phyloP scores from a whole-genome alignment of 257 asterid species.

The Linaria vulgaris region DNA sequence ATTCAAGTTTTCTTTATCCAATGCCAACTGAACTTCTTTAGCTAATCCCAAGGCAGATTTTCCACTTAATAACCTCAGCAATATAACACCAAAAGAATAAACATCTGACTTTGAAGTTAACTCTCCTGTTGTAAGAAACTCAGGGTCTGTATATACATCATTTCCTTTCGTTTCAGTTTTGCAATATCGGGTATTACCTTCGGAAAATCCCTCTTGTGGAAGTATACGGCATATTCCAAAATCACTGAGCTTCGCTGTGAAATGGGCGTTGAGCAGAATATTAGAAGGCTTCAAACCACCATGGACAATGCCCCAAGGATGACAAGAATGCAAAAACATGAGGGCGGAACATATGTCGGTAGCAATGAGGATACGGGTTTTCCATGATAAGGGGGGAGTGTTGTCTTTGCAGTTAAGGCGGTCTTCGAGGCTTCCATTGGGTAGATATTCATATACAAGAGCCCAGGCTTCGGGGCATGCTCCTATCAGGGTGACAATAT shows the following conservation, averaged over 20 bases:
- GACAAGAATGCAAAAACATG: conserved; percentile 74
- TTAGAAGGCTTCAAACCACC: conserved; percentile 88
- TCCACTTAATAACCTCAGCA: conserved; percentile 76
- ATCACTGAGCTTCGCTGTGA: conserved; percentile 75
- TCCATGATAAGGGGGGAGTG: conserved; percentile 86
- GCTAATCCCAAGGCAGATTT: conserved; percentile 58
- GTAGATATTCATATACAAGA: conserved; percentile 81
- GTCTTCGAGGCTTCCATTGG: conserved; percentile 94
- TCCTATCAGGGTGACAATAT: conserved; percentile 78
- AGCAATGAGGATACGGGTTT: conserved; percentile 77
- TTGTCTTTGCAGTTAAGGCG: conserved; percentile 81
- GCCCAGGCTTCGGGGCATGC: conserved; percentile 83
- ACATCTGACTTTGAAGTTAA: conserved; percentile 81
- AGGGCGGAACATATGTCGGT: conserved; percentile 87
- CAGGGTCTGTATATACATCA: conserved; percentile 72
- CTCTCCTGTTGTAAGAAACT: conserved; percentile 73
- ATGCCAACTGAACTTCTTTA: conserved; percentile 65
- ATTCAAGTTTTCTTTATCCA: conserved; percentile 63
- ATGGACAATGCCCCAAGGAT: conserved; percentile 61
- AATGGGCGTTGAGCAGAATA: conserved; percentile 72
- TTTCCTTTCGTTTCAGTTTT: conserved; percentile 74
- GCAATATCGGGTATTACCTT: conserved; percentile 34
- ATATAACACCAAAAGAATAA: conserved; percentile 77
- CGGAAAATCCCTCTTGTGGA: conserved; percentile 38
- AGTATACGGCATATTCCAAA: conserved; percentile 71